A percentile compares a stretch with the other conserved stretches of the same genome.
These are phyloP conservation scores for Corymbia calophylla DNA, from an alignment of 441 rosid genomes.

Conservation along the genomic window DNA sequence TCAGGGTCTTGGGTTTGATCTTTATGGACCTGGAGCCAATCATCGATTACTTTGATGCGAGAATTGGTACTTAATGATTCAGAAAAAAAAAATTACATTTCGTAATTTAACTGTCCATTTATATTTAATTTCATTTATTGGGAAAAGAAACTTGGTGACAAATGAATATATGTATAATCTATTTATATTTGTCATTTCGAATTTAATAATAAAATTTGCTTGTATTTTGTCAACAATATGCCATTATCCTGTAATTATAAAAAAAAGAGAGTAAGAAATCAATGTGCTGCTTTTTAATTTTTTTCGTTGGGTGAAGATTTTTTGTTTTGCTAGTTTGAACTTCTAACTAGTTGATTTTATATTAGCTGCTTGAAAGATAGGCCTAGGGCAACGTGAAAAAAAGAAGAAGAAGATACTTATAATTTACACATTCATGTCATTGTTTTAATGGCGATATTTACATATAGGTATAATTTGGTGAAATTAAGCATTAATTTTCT, in stretches of 20 bases:
- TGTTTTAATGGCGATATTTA: not conserved
- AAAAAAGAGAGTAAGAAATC: not conserved
- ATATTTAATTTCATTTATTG: not conserved
- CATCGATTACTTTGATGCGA: not conserved
- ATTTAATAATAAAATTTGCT: no score
- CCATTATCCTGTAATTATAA: not conserved
- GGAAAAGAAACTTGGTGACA: not conserved
- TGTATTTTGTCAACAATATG: not conserved
- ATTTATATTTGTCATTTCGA: no score
- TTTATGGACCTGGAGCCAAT: rapidly evolving
- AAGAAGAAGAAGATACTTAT: no score
- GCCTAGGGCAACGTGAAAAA: not conserved
- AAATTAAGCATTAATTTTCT: not conserved
- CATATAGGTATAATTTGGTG: not conserved
- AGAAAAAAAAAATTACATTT: no score
- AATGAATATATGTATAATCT: not conserved
- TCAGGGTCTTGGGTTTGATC: rapidly evolving
- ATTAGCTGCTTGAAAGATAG: not conserved
- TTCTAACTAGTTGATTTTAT: not conserved
- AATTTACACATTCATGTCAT: not conserved
- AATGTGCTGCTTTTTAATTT: not conserved
- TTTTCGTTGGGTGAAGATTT: no score
- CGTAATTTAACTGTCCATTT: not conserved
- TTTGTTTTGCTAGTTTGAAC: not conserved
- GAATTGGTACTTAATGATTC: not conserved